These are phyloP conservation scores for Stachybotrys chartarum DNA, from an alignment of 2,329 filamentous ascomycete genomes.

Conservation along the genomic window DNA sequence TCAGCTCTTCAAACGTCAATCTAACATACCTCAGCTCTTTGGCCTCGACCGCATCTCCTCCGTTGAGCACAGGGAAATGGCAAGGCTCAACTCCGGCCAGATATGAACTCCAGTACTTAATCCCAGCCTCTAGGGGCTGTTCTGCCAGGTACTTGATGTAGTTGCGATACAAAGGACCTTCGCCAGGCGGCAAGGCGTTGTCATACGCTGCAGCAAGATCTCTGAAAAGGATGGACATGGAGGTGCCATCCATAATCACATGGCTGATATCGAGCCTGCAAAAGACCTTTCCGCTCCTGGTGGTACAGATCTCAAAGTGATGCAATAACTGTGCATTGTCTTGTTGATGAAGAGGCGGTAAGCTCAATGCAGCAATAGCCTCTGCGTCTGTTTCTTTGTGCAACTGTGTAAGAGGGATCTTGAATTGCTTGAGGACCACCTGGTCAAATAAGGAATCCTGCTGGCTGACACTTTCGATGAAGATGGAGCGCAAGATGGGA, in stretches of 20 bases:
- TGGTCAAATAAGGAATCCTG: constrained; percentile 37
- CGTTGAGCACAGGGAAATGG: constrained; percentile 7
- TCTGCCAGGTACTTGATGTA: constrained; percentile 6
- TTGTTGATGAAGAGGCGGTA: not conserved
- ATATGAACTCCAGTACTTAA: constrained; percentile 2
- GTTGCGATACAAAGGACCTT: constrained; percentile 9
- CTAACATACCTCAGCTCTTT: constrained; percentile 11
- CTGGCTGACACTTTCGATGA: constrained; percentile 37
- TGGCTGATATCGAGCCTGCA: constrained; percentile 14
- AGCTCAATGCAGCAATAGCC: constrained; percentile 1
- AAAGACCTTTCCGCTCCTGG: constrained; percentile 13
- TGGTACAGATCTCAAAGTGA: constrained; percentile 10
- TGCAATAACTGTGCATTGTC: constrained; percentile 3
- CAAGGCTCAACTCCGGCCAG: not conserved
- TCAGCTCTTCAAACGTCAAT: constrained; percentile 9
- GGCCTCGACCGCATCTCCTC: not conserved
- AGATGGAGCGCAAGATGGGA: constrained; percentile 37
- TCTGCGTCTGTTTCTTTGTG: constrained; percentile 7
- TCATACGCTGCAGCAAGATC: constrained; percentile 6
- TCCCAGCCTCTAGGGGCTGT: constrained; percentile 1
- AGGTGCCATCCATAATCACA: constrained; percentile 13
- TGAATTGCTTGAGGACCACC: constrained; percentile 27
- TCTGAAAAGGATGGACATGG: constrained; percentile 11
- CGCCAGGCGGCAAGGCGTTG: not conserved
- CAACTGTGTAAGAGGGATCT: not conserved